Percentiles rank a stretch among this genome's conserved stretches.
Conservation (phyloP, 441 rosid species). For the Adansonia madagascariensis region DNA sequence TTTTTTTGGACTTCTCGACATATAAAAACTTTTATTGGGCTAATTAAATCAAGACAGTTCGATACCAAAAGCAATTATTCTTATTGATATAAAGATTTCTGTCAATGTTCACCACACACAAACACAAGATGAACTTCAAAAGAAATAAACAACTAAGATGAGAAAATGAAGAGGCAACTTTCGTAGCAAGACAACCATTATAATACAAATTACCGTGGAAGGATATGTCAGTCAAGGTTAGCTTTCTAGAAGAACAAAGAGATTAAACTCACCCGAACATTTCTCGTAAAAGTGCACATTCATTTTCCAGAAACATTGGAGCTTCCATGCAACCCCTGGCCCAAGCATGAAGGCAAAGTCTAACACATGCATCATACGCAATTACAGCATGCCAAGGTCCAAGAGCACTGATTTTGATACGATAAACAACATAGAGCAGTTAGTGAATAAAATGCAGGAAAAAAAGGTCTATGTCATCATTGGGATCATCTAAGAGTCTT, state of each 20-base stretch:
- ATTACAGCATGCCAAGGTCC: constrained; percentile 99
- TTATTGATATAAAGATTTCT: constrained; percentile 7
- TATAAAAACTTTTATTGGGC: neutral
- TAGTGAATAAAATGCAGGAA: constrained; percentile 22
- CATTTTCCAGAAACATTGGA: constrained; percentile 94
- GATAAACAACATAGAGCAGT: constrained; percentile 22
- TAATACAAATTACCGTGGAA: neutral
- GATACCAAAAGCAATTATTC: constrained; percentile 8
- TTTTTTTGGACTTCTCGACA: neutral
- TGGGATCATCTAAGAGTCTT: constrained; percentile 17
- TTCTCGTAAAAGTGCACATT: constrained; percentile 86
- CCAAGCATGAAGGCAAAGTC: constrained; percentile 99
- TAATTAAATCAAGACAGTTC: neutral
- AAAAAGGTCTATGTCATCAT: neutral
- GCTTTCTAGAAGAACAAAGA: neutral
- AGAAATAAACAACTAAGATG: neutral
- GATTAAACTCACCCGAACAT: constrained; percentile 74
- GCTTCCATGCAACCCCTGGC: constrained; percentile 98
- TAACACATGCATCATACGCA: constrained; percentile 97
- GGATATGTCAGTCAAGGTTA: neutral
- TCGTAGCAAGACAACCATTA: neutral
- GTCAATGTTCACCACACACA: constrained; percentile 6
- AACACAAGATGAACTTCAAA: neutral
- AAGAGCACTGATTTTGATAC: constrained; percentile 61
- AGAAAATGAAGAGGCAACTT: constrained; percentile 3